A percentile compares a stretch with the other conserved stretches of the same genome.
Conservation (phyloP, 108 stramenopile genomes). For the Nannochloropsis gaditana region DNA sequence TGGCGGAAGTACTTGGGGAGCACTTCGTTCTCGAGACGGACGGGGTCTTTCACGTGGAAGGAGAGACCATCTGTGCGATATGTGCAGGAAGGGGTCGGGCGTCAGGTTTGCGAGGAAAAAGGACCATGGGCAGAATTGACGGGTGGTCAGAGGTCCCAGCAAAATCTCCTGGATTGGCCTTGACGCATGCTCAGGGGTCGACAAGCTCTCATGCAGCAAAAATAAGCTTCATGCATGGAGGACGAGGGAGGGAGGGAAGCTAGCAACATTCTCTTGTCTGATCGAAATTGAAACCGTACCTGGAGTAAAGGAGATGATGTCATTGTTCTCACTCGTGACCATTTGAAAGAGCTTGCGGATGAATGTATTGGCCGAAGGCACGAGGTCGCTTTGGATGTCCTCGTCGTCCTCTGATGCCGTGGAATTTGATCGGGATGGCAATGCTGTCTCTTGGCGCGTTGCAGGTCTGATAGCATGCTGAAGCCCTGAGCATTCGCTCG, state of each 20-base stretch:
- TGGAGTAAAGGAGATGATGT: constrained; percentile 43
- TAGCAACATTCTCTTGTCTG: not conserved
- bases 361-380: constrained; percentile 18
- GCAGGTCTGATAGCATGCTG: not conserved
- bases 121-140: constrained; percentile 19
- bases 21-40: constrained; percentile 42
- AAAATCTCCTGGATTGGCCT: not conserved
- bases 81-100: not conserved
- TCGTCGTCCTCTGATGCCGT: not conserved
- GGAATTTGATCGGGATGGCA: not conserved
- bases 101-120: not conserved
- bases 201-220: too few relatives aligned
- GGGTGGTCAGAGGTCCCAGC: not conserved
- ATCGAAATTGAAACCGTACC: constrained; percentile 20
- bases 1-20: constrained; percentile 80
- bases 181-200: not conserved
- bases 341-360: constrained; percentile 48
- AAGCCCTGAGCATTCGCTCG: too few relatives aligned
- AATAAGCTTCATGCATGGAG: not conserved
- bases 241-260: constrained; percentile 6
- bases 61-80: constrained; percentile 37
- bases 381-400: not conserved
- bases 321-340: constrained; percentile 47
- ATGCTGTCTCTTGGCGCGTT: not conserved
- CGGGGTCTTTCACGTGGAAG: constrained; percentile 47